Conservation (phyloP, 2,329 filamentous ascomycete genomes). For the Coleophoma crateriformis region DNA sequence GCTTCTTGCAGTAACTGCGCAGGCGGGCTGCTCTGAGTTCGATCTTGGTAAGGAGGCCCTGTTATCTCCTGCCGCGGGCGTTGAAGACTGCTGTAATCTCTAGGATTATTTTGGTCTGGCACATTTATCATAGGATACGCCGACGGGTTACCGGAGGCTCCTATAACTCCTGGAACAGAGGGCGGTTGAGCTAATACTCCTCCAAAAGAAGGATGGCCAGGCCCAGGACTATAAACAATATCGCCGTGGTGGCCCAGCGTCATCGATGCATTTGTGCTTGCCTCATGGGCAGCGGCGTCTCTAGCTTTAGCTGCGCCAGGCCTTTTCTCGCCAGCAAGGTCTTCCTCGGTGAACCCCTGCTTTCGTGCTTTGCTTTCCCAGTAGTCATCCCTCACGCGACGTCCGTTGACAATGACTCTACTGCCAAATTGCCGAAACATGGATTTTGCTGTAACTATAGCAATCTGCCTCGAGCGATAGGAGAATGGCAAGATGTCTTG, state of each 20-base stretch:
- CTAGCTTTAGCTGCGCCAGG: conserved; percentile 86
- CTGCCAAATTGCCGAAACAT: conserved; percentile 99
- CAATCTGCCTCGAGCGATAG: conserved; percentile 96
- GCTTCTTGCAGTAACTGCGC: conserved; percentile 81
- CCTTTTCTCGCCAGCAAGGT: conserved; percentile 91
- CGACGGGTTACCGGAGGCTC: conserved; percentile 57
- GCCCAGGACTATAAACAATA: conserved; percentile 79
- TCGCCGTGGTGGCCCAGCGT: conserved; percentile 69
- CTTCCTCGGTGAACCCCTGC: conserved; percentile 96
- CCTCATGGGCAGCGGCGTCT: conserved; percentile 69
- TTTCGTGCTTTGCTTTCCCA: conserved; percentile 97
- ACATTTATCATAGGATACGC: conserved; percentile 82
- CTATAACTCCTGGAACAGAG: conserved; percentile 68
- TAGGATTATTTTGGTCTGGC: conserved; percentile 67
- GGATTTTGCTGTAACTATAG: conserved; percentile 92
- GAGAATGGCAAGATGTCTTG: conserved; percentile 97
- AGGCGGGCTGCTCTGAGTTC: conserved; percentile 69
- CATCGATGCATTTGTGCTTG: conserved; percentile 48
- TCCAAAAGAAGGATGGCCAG: conserved; percentile 49
- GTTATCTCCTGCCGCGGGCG: conserved; percentile 86
- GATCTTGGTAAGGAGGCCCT: conserved; percentile 82
- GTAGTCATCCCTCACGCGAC: conserved; percentile 93
- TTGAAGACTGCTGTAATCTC: conserved; percentile 79
- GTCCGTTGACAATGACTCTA: conserved; percentile 82
- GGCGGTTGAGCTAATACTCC: conserved; percentile 59